These are phyloP conservation scores for Aspergillus felis DNA, from an alignment of 2,329 filamentous ascomycete species.

Conservation along the genomic window DNA sequence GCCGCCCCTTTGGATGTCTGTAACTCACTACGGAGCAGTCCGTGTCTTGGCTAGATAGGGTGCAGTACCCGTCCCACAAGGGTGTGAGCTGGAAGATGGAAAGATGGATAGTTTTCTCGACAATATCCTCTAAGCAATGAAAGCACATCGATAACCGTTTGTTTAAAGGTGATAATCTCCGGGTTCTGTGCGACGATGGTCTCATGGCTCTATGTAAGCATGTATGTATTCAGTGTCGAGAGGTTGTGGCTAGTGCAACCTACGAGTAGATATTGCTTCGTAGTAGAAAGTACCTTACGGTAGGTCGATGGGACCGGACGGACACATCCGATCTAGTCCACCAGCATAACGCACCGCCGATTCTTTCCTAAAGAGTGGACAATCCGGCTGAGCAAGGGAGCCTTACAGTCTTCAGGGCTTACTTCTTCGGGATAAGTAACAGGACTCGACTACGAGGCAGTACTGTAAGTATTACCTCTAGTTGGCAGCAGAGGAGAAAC, in stretches of 20 bases:
- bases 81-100: neutral
- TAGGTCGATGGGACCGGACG: neutral
- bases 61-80: neutral
- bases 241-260: neutral
- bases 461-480: neutral
- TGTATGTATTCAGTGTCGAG: neutral
- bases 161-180: neutral
- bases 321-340: slow-evolving; percentile 10
- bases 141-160: neutral
- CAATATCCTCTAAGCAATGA: neutral
- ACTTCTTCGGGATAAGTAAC: neutral
- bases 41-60: neutral
- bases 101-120: neutral
- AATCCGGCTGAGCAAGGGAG: neutral
- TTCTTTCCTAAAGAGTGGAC: neutral
- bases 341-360: slow-evolving; percentile 10
- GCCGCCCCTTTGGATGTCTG: neutral
- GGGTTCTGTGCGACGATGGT: neutral
- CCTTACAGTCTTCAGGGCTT: neutral
- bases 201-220: no score
- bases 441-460: neutral
- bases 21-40: neutral
- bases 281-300: neutral
- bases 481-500: neutral
- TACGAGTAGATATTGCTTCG: neutral